Conservation (phyloP, 179 eudicot species). For the Patellifolia procumbens region DNA sequence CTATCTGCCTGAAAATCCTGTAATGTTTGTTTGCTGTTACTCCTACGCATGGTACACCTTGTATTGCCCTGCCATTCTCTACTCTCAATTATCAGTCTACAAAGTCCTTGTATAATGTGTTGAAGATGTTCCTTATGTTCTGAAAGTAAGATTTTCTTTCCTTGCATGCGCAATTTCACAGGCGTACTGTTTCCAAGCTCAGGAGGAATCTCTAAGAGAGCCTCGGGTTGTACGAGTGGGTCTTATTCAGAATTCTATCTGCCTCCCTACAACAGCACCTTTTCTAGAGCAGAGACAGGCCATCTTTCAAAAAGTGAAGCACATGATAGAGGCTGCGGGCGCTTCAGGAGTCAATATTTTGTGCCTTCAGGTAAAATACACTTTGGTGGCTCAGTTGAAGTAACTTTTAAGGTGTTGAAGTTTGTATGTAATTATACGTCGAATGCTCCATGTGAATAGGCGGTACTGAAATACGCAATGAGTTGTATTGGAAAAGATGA, state of each 20-base stretch:
- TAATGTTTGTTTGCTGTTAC: not conserved
- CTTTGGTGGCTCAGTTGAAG: not conserved
- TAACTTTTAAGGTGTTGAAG: not conserved
- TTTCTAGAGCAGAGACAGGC: slow-evolving; percentile 67
- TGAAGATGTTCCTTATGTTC: not conserved
- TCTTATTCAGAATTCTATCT: slow-evolving; percentile 80
- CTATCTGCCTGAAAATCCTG: not conserved
- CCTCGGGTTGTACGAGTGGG: slow-evolving; percentile 88
- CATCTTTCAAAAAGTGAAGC: slow-evolving; percentile 77
- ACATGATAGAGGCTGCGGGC: slow-evolving; percentile 92
- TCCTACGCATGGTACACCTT: not conserved
- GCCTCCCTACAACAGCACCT: slow-evolving; percentile 75
- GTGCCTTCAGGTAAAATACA: slow-evolving; percentile 74
- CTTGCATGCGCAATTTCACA: slow-evolving; percentile 16
- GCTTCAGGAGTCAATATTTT: slow-evolving; percentile 86
- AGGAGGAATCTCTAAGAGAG: slow-evolving; percentile 73
- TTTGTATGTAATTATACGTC: not conserved
- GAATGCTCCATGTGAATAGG: not conserved
- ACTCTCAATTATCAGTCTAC: not conserved
- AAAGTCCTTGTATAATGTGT: not conserved
- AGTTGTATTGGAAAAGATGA: not conserved
- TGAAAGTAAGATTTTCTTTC: not conserved
- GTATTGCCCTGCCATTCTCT: not conserved
- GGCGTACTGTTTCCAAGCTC: slow-evolving; percentile 82
- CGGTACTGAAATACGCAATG: not conserved